Conservation (phyloP, 2,329 filamentous ascomycete species). For the Cordyceps cateniannulata region DNA sequence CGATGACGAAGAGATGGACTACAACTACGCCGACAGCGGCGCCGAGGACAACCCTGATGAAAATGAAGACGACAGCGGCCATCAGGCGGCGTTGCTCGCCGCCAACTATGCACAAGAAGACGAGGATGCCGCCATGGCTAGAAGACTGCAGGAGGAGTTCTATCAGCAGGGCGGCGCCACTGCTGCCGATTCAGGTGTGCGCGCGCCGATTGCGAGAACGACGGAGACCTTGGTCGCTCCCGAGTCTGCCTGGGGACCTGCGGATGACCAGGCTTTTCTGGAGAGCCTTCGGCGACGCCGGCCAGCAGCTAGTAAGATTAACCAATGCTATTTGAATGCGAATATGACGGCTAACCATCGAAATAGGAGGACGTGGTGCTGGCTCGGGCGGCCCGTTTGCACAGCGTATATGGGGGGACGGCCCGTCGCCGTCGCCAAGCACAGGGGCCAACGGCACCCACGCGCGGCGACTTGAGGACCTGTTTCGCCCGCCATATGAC, state of each 20-base stretch:
- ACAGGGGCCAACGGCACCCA: slow-evolving; percentile 52
- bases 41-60: slow-evolving; percentile 32
- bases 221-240: slow-evolving; percentile 88
- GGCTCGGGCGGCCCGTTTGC: slow-evolving; percentile 29
- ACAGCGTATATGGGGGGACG: slow-evolving; percentile 32
- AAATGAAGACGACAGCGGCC: slow-evolving; percentile 29
- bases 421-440: slow-evolving; percentile 16
- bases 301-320: slow-evolving; percentile 25
- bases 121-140: slow-evolving; percentile 89
- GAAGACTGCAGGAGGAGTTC: slow-evolving; percentile 85
- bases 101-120: slow-evolving; percentile 56
- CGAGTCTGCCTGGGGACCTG: slow-evolving; percentile 39
- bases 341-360: slow-evolving; percentile 6
- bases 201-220: slow-evolving; percentile 85
- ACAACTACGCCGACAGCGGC: slow-evolving; percentile 15
- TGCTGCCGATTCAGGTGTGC: slow-evolving; percentile 56
- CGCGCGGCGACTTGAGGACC: slow-evolving; percentile 73
- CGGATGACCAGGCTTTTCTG: slow-evolving; percentile 52
- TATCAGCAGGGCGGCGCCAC: slow-evolving; percentile 52
- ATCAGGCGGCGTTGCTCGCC: slow-evolving; percentile 34
- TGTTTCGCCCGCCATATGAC: slow-evolving; percentile 89
- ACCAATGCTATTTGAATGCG: not conserved
- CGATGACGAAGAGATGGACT: slow-evolving; percentile 46
- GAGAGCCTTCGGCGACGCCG: slow-evolving; percentile 54
- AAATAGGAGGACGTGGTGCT: slow-evolving; percentile 14